Conservation (phyloP, 176 grass and related monocot genomes). For the Saccharum spontaneum region DNA sequence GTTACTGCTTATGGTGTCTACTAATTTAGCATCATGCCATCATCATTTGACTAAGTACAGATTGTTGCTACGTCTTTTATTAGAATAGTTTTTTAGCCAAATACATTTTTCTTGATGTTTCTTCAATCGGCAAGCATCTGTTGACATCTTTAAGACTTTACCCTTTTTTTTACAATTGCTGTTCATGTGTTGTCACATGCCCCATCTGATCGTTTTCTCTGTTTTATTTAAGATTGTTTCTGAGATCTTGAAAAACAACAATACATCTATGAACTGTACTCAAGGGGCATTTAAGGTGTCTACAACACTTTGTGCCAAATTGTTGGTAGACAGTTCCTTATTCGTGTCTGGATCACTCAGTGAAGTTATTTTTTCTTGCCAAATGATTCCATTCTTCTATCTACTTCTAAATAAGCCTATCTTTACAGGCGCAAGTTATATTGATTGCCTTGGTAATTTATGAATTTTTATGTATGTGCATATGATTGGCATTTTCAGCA, state of each 20-base stretch:
- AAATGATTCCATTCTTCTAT: background rate
- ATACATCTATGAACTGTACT: background rate
- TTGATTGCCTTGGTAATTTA: background rate
- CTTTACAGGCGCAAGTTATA: background rate
- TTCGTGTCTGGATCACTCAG: background rate
- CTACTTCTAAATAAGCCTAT: background rate
- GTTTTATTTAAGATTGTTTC: background rate
- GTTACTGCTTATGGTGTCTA: background rate
- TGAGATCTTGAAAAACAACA: background rate
- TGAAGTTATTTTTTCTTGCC: background rate
- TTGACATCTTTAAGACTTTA: background rate
- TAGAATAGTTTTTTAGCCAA: background rate
- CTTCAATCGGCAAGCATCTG: background rate
- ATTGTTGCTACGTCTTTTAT: background rate
- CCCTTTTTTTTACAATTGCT: conserved; percentile 4
- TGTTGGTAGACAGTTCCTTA: background rate
- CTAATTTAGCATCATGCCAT: background rate
- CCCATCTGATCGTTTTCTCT: background rate
- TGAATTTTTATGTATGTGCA: background rate
- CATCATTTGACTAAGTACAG: background rate
- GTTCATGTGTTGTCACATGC: background rate
- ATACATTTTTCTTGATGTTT: background rate
- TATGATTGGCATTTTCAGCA: background rate
- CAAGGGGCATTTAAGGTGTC: background rate
- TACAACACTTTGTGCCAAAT: background rate